Conservation (phyloP, 371 early-diverging fungal species). For the Mortierella sp. region DNA sequence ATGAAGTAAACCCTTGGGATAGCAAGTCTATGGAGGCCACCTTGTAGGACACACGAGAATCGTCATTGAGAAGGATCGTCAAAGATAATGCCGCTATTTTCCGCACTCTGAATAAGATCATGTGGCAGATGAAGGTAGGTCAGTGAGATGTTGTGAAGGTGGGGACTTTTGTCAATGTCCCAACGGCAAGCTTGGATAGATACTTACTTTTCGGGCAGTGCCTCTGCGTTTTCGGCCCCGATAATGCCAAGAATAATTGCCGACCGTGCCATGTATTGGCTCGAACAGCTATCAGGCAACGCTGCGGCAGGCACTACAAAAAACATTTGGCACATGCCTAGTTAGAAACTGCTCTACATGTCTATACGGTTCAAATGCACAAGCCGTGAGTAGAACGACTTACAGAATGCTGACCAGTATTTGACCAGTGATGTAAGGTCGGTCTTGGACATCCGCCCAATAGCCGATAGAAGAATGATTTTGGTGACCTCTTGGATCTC, state of each 20-base stretch:
- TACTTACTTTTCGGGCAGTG: slow-evolving; percentile 62
- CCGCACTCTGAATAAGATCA: slow-evolving; percentile 55
- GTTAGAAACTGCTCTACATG: background rate
- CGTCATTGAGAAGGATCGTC: slow-evolving; percentile 68
- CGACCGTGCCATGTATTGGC: slow-evolving; percentile 81
- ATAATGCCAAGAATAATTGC: slow-evolving; percentile 82
- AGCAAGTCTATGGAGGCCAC: slow-evolving; percentile 82
- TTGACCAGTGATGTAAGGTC: slow-evolving; percentile 66
- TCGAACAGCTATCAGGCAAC: slow-evolving; percentile 59
- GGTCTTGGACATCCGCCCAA: slow-evolving; percentile 57
- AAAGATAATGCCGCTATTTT: slow-evolving; percentile 71
- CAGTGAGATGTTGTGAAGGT: background rate
- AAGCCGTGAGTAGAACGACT: background rate
- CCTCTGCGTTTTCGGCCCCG: slow-evolving; percentile 72
- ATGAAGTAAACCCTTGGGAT: slow-evolving; percentile 81
- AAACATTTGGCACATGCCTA: background rate
- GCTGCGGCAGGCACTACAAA: slow-evolving; percentile 71
- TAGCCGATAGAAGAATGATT: slow-evolving; percentile 35
- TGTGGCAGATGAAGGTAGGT: background rate
- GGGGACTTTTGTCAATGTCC: background rate
- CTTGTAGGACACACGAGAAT: slow-evolving; percentile 70
- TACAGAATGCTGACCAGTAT: slow-evolving; percentile 72
- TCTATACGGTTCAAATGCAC: background rate
- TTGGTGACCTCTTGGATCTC: slow-evolving; percentile 56
- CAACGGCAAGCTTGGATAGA: background rate